Conservation (phyloP, 164 flowering plant genomes). For the Protea cynaroides region DNA sequence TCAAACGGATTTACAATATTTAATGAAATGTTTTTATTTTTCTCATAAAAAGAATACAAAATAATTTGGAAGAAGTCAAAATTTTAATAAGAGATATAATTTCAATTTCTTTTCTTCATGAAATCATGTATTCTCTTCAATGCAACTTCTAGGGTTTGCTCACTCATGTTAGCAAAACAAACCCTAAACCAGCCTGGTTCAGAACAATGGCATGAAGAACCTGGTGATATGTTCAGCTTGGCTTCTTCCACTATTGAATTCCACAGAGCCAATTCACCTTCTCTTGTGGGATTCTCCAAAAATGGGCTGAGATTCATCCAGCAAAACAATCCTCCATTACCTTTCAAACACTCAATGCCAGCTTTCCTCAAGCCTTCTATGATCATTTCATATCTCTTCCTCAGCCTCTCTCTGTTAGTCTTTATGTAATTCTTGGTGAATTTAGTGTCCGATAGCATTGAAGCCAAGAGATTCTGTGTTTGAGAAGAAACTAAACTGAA, state of each 20-base stretch:
- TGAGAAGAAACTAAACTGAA: constrained; percentile 16
- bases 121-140: constrained; percentile 19
- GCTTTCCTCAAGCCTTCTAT: constrained; percentile 9
- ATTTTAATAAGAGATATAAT: neutral
- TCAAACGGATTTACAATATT: neutral
- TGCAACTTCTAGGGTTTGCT: constrained; percentile 20
- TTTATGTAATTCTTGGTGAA: constrained; percentile 11
- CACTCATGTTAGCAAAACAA: constrained; percentile 27
- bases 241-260: neutral
- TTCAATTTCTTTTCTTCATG: constrained; percentile 14
- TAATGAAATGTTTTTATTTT: neutral
- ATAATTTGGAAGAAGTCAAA: neutral
- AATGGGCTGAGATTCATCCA: constrained; percentile 18
- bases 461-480: constrained; percentile 14
- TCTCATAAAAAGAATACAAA: neutral
- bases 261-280: constrained; percentile 16
- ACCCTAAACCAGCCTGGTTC: constrained; percentile 5
- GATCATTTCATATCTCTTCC: constrained; percentile 11
- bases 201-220: constrained; percentile 1
- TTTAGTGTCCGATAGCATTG: constrained; percentile 10
- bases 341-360: constrained; percentile 14
- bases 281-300: constrained; percentile 9
- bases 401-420: constrained; percentile 12
- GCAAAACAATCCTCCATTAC: constrained; percentile 18
- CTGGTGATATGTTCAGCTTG: neutral